Evolutionary conservation across 2,329 filamentous ascomycete genomes (phyloP).

Genomic region (Atkinsonella texensis): DNA sequence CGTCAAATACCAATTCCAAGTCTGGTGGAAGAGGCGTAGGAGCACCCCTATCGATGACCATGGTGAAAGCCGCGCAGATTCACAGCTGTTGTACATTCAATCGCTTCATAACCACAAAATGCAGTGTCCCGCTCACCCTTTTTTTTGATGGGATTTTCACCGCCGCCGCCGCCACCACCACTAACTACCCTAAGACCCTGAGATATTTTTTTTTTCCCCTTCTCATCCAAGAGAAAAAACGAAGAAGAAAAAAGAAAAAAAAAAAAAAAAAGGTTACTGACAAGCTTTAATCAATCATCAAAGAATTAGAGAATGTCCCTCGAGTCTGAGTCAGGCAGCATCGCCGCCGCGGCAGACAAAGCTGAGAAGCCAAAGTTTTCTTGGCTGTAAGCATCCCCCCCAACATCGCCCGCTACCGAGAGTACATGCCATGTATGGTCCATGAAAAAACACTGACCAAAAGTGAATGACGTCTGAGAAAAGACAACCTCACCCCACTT

Average conservation of each 20-base stretch:
- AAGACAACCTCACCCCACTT: conserved; percentile 40
- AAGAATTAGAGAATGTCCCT: conserved; percentile 6
- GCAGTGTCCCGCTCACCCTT: background rate
- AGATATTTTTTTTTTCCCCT: background rate
- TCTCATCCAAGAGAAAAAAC: background rate
- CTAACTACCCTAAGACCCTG: background rate
- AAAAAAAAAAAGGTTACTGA: no score
- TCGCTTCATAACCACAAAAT: background rate
- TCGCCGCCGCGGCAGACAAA: conserved; percentile 2
- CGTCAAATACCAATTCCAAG: background rate
- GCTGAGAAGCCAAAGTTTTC: conserved; percentile 16
- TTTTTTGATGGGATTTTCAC: background rate
- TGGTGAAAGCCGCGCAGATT: background rate
- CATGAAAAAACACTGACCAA: background rate
- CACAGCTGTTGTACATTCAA: background rate
- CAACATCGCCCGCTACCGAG: no score
- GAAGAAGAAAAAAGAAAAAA: no score
- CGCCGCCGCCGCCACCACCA: background rate
- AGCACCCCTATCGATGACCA: background rate
- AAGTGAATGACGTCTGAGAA: background rate
- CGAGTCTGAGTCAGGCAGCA: conserved; percentile 2
- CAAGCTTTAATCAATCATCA: background rate
- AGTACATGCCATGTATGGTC: background rate
- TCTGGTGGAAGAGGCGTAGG: background rate
- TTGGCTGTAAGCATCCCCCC: conserved; percentile 23